These are phyloP conservation scores for Alternaria metachromatica DNA, from an alignment of 2,329 filamentous ascomycete genomes.

Conservation along the genomic window DNA sequence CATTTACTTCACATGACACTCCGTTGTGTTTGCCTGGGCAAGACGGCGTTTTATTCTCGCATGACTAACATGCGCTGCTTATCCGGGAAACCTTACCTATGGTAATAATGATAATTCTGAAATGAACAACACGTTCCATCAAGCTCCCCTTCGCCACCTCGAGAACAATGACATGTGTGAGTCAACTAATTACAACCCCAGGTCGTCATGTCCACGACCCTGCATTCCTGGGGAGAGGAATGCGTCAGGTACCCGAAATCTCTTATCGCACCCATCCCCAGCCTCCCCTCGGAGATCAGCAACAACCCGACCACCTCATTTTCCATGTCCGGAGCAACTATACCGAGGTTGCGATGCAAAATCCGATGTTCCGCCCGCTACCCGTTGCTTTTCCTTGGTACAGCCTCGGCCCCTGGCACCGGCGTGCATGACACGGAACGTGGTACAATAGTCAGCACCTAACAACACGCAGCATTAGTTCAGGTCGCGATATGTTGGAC, in stretches of 20 bases:
- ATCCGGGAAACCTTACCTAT: not conserved
- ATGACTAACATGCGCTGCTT: not conserved
- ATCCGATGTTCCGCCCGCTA: not conserved
- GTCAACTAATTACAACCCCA: not conserved
- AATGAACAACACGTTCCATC: not conserved
- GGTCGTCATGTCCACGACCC: not conserved
- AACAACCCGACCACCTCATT: not conserved
- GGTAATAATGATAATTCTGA: not conserved
- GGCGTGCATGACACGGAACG: not conserved
- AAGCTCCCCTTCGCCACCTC: not conserved
- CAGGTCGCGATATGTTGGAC: not conserved
- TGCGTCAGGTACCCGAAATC: not conserved
- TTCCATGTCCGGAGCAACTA: not conserved
- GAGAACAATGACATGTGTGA: not conserved
- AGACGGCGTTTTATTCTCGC: not conserved
- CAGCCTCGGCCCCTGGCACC: not conserved
- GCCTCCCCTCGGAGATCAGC: not conserved
- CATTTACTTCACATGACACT: not conserved
- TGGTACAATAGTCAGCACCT: not conserved
- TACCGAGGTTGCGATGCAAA: not conserved
- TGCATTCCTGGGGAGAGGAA: not conserved
- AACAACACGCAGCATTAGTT: not conserved
- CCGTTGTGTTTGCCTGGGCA: not conserved
- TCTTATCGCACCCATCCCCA: not conserved
- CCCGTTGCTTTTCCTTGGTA: conserved; percentile 1